Evolutionary conservation across 2,329 filamentous ascomycete genomes (phyloP), one percentile per base, ranked within the genome.

Genomic region (Neurospora crassa): DNA sequence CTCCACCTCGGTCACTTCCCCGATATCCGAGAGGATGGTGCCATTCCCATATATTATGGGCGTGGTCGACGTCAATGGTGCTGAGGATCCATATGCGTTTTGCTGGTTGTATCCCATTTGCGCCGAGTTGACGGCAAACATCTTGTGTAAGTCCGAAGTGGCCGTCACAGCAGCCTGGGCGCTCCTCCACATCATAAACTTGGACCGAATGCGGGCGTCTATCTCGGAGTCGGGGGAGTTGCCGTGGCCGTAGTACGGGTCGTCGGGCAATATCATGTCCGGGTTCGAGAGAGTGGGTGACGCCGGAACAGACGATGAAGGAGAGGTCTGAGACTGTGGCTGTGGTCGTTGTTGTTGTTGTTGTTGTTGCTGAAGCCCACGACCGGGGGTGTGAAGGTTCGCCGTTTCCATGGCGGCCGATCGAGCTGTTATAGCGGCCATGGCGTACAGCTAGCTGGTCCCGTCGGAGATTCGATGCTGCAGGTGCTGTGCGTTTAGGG

Each of bases 281-380:
- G 94, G 93, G 80, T 97, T 96, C 71, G 93, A 96, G 77, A 97
- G 84, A 2, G 94, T 97, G 67, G 94, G 94, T 72, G 93, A 96
- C 14, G 89, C 89, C 74, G 91, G 90, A 63, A 63, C 29, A 63
- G 29, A 63, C 29, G 53, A 63, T 29, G 71, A 85, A 81, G 67
- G 84, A 78, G 20, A 63, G 47, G 73, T 72, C 68, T 73, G 71
- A 20, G 83, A 80, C 75, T 86, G 85, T 43, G 80, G 78, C 74
- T 76, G 74, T 63, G 77, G 71, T 71, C 78, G 73, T 75, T 75
- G 75, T 73, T 74, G 76, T 59, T 76, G 74, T 63, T 77, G 71
- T 71, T 78, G 73, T 75, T 75, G 75, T 73, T 75, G 76, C 34
- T 34, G 53, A 29, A 34, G 53, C 24, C 53, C 53, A 63, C 53